Base-by-base conservation (phyloP, 2,329 filamentous ascomycete species). In the Colletotrichum falcatum region DNA sequence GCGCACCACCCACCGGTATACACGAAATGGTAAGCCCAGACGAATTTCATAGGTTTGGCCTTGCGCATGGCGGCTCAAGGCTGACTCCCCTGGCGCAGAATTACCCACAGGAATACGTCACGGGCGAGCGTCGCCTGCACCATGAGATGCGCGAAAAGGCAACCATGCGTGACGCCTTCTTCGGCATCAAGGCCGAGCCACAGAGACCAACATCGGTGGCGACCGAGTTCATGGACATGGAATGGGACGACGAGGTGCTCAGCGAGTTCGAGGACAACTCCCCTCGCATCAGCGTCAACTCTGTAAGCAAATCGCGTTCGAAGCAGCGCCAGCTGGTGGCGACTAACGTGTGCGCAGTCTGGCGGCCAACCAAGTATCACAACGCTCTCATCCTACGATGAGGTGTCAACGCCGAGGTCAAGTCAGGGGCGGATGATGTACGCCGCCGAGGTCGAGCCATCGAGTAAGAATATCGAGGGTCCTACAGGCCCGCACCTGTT, bases 401-500 rank as follows among this genome's bases (percentile, higher is more conserved):
- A 97, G 78, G 87, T 91, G 4, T 89, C 89, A 37, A 97, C 95
- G 33, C 95, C 95, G 23, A 88, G 89, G 72, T 92, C 92, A 55
- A 87, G 83, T 75, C 86, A 86, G 74, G 85, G 88, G 73, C 87
- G 89, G 71, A 86, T 86, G 72, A 84, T 85, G 35, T 93, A 89
- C 61, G 44, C 58, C 30, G 87, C 91, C 73, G 87, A 90, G 54
- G 82, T 87, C 71, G 86, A 88, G 70, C 79, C 86, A n/a, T 75
- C 81, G 49, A 46, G 23, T 18, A 92, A 92, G 79, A 86, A 90
- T 39, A 90, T 95, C 8, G 88, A 94, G 78, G 95, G 95, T 0
- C 95, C 95, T 2, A 88, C 88, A 74, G 95, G 95, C 1, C 95
- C 95, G 12, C 95, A 97, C 82, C 87, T 97, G 20, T 97, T 97